phyloP scores from a whole-genome alignment of 2,329 filamentous ascomycete genomes.

The Alternaria ethzedia region DNA sequence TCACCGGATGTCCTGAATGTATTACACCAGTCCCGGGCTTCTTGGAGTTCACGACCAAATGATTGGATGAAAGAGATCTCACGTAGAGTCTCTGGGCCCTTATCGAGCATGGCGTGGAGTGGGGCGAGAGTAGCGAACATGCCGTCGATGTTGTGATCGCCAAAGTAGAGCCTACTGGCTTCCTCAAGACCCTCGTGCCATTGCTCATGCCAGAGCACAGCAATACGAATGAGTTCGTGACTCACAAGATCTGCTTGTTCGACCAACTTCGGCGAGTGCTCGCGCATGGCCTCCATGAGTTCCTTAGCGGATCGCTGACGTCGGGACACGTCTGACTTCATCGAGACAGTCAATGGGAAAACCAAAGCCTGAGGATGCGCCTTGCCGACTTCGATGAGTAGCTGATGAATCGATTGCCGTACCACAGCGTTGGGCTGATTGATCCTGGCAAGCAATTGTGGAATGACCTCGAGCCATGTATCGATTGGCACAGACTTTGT shows the following conservation, averaged over 20 bases:
- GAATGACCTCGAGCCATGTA: conserved; percentile 98
- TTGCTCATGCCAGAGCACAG: conserved; percentile 96
- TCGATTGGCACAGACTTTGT: conserved; percentile 93
- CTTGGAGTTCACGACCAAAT: conserved; percentile 92
- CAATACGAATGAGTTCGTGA: conserved; percentile 94
- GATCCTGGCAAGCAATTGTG: conserved; percentile 95
- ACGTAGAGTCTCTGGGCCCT: conserved; percentile 87
- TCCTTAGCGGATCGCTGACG: conserved; percentile 86
- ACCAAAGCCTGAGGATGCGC: conserved; percentile 95
- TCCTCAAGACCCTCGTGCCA: conserved; percentile 99
- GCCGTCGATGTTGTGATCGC: conserved; percentile 94
- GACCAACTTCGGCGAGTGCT: conserved; percentile 89
- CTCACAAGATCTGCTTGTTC: conserved; percentile 96
- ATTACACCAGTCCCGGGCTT: conserved; percentile 94
- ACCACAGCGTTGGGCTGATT: conserved; percentile 93
- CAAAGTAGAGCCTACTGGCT: conserved; percentile 94
- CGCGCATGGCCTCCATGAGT: conserved; percentile 98
- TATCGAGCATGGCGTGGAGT: conserved; percentile 88
- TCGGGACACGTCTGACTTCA: conserved; percentile 89
- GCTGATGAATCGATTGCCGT: conserved; percentile 86
- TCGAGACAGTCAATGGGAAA: conserved; percentile 95
- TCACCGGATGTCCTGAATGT: conserved; percentile 90
- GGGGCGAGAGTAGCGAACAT: conserved; percentile 94
- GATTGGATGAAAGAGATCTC: conserved; percentile 98
- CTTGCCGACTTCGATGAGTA: conserved; percentile 90